Percentiles rank a stretch among this genome's conserved stretches.
Evolutionary conservation across 441 rosid genomes (phyloP).

Genomic region (Populus tomentosa): DNA sequence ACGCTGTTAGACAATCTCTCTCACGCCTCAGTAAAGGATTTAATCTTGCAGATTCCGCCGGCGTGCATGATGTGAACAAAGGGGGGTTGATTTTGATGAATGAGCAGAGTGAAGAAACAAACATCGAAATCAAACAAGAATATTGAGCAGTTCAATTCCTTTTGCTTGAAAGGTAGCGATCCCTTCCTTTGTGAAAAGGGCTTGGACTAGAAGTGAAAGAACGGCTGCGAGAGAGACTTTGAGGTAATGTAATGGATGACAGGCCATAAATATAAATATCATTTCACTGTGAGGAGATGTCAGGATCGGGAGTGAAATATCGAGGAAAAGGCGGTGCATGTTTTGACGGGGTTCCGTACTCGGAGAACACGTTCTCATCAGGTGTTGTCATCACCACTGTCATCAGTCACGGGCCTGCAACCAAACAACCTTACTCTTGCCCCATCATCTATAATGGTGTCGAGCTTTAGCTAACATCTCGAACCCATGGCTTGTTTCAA

Average conservation of each 20-base stretch:
- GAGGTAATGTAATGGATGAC: constrained; percentile 19
- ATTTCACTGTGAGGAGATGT: background rate
- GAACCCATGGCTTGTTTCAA: background rate
- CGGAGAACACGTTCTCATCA: background rate
- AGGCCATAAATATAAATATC: background rate
- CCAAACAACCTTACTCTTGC: background rate
- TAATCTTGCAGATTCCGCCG: background rate
- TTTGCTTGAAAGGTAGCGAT: background rate
- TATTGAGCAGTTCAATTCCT: background rate
- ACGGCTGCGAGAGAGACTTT: background rate
- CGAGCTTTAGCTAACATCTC: background rate
- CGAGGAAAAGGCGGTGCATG: background rate
- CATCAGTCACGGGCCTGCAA: background rate
- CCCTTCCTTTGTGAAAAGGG: background rate
- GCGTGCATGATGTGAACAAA: background rate
- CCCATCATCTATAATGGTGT: background rate
- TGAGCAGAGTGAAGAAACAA: background rate
- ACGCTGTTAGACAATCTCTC: background rate
- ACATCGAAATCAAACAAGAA: background rate
- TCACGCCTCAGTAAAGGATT: background rate
- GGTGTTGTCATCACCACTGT: background rate
- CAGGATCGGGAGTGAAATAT: background rate
- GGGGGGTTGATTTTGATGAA: background rate
- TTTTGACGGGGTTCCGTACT: background rate
- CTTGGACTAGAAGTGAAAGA: background rate